These are phyloP conservation scores for Ambrosia hybrid DNA, from an alignment of 140 eudicot genomes.

Conservation along the genomic window DNA sequence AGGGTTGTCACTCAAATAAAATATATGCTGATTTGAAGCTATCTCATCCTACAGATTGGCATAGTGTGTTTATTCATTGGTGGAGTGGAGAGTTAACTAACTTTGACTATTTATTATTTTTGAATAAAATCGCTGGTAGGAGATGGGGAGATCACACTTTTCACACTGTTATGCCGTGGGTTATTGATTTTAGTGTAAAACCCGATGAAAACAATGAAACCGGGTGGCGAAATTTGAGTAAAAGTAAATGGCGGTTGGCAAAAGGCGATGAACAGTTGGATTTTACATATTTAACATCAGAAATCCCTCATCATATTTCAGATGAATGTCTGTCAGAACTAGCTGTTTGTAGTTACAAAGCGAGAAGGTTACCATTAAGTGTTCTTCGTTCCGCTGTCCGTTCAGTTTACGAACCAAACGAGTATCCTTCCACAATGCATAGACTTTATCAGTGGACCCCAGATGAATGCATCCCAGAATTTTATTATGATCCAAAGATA, in stretches of 20 bases:
- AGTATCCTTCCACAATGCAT: constrained; percentile 94
- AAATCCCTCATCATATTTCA: constrained; percentile 93
- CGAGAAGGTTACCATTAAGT: constrained; percentile 93
- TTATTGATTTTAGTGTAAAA: constrained; percentile 82
- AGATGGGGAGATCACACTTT: constrained; percentile 97
- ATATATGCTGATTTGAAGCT: constrained; percentile 73
- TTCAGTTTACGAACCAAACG: constrained; percentile 98
- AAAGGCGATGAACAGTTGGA: constrained; percentile 99
- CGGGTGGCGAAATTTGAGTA: constrained; percentile 89
- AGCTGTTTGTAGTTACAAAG: constrained; percentile 99
- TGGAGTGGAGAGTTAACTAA: constrained; percentile 90
- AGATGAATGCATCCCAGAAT: constrained; percentile 97
- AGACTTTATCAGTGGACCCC: constrained; percentile 98
- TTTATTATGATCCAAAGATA: constrained; percentile 76
- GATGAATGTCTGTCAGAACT: constrained; percentile 96
- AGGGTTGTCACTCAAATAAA: constrained; percentile 52
- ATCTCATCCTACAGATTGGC: constrained; percentile 59
- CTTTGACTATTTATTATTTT: constrained; percentile 79
- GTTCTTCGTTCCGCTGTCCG: constrained; percentile 86
- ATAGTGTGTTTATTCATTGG: constrained; percentile 68
- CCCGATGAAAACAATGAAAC: constrained; percentile 62
- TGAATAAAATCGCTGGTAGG: constrained; percentile 87
- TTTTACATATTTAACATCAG: constrained; percentile 94
- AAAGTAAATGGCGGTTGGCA: constrained; percentile 98
- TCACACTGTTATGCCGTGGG: constrained; percentile 97